Percentiles rank a stretch among this genome's conserved stretches.
phyloP scores from a whole-genome alignment of 2,329 filamentous ascomycete species.

The Stagonosporopsis vannaccii region DNA sequence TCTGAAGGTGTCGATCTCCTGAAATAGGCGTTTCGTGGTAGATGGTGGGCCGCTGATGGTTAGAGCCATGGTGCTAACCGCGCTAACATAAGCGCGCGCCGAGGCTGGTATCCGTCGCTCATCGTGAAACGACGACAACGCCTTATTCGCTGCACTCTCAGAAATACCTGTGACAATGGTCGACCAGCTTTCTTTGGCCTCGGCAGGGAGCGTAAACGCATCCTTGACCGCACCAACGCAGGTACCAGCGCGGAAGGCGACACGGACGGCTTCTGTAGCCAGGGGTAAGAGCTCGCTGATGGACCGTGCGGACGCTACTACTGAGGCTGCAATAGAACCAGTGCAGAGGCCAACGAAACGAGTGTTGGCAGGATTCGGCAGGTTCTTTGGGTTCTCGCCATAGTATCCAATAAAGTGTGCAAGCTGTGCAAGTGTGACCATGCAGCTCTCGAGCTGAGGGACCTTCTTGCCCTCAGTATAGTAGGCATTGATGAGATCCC shows the following conservation, averaged over 20 bases:
- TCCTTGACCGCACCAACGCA: slow-evolving; percentile 53
- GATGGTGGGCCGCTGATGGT: slow-evolving; percentile 67
- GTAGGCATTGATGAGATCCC: slow-evolving; percentile 71
- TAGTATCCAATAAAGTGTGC: slow-evolving; percentile 73
- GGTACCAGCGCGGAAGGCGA: slow-evolving; percentile 70
- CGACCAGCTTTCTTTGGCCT: slow-evolving; percentile 70
- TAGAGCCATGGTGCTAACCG: slow-evolving; percentile 65
- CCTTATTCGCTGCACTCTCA: slow-evolving; percentile 59
- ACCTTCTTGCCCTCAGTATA: slow-evolving; percentile 64
- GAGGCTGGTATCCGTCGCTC: slow-evolving; percentile 60
- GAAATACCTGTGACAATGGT: slow-evolving; percentile 67
- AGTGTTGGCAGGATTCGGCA: slow-evolving; percentile 57
- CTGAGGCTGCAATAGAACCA: slow-evolving; percentile 73
- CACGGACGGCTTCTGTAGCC: slow-evolving; percentile 68
- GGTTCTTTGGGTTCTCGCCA: slow-evolving; percentile 62
- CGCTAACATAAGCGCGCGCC: slow-evolving; percentile 64
- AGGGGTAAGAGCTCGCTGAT: slow-evolving; percentile 68
- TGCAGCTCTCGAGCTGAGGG: slow-evolving; percentile 68
- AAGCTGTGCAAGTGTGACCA: slow-evolving; percentile 70
- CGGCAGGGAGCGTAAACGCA: slow-evolving; percentile 59
- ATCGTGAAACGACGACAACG: slow-evolving; percentile 65
- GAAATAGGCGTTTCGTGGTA: slow-evolving; percentile 61
- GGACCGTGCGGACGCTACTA: slow-evolving; percentile 69
- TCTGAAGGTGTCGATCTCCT: slow-evolving; percentile 57
- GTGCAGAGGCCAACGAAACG: slow-evolving; percentile 71